A percentile compares a stretch with the other conserved stretches of the same genome.
phyloP scores from a whole-genome alignment of 441 rosid genomes.

The Aquilaria agallochum region DNA sequence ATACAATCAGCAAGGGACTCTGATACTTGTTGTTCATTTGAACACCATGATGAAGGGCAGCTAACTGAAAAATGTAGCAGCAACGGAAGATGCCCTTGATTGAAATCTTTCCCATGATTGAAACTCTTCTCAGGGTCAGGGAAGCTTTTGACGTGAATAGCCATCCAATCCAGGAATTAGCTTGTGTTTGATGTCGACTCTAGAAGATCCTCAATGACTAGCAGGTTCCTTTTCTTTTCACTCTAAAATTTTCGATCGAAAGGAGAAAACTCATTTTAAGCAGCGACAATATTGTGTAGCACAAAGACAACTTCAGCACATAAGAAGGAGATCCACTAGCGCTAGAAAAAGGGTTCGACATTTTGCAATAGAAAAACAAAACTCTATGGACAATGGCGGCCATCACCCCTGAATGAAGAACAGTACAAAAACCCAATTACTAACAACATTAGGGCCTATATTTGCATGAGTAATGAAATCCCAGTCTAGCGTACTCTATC shows the following conservation, averaged over 20 bases:
- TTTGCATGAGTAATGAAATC: too few relatives aligned
- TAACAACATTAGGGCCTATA: too few relatives aligned
- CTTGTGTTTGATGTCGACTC: constrained; percentile 8
- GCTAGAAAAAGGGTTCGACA: too few relatives aligned
- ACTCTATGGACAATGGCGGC: too few relatives aligned
- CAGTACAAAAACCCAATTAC: too few relatives aligned
- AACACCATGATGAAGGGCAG: constrained; percentile 36
- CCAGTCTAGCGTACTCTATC: too few relatives aligned
- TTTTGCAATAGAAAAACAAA: too few relatives aligned
- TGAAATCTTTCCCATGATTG: constrained; percentile 20
- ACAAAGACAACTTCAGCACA: constrained; percentile 3
- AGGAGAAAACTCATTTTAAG: background rate
- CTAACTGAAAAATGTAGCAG: constrained; percentile 29
- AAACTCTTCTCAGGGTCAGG: constrained; percentile 7
- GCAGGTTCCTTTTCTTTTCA: constrained; percentile 7
- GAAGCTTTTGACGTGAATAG: constrained; percentile 30
- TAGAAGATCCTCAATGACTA: constrained; percentile 9
- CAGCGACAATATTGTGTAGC: too few relatives aligned
- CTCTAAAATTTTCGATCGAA: constrained; percentile 17
- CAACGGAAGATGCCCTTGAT: constrained; percentile 15
- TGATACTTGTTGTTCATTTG: constrained; percentile 23
- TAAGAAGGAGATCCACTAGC: background rate
- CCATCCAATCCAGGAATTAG: constrained; percentile 13
- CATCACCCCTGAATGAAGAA: too few relatives aligned
- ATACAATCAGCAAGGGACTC: constrained; percentile 28